phyloP scores from a whole-genome alignment of 768 basidiomycete species.

The Neoboletus subvelutipes region DNA sequence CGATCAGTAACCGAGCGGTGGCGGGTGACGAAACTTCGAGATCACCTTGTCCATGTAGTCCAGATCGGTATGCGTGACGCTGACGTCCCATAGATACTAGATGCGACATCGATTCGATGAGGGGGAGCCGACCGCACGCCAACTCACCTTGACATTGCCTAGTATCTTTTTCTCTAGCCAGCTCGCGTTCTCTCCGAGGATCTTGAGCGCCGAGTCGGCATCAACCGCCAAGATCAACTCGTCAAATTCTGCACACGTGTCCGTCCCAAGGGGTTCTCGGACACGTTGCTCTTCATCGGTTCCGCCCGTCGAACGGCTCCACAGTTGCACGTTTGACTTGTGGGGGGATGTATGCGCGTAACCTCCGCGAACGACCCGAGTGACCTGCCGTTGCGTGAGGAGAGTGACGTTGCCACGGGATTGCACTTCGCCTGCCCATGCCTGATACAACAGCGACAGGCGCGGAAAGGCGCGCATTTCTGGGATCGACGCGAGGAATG shows the following conservation, averaged over 20 bases:
- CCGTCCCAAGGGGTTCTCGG: background rate
- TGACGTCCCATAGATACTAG: background rate
- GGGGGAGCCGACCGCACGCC: no score
- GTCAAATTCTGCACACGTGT: background rate
- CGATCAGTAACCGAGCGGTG: background rate
- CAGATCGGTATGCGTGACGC: background rate
- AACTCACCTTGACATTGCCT: background rate
- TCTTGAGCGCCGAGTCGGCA: conserved; percentile 5
- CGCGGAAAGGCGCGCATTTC: conserved; percentile 8
- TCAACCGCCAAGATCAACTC: conserved; percentile 9
- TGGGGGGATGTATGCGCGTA: background rate
- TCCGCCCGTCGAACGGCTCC: background rate
- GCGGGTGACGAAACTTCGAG: background rate
- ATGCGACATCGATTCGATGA: background rate
- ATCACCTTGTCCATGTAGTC: background rate
- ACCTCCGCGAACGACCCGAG: background rate
- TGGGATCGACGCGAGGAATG: conserved; percentile 12
- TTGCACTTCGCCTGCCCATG: background rate
- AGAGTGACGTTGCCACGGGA: conserved; percentile 1
- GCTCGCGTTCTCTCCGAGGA: background rate
- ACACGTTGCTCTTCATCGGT: background rate
- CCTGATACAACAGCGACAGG: conserved; percentile 3
- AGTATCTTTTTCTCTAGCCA: background rate
- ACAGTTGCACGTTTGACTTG: background rate
- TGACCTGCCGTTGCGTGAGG: background rate